These are phyloP conservation scores for Nannochloris sp. DNA, from an alignment of 139 green algal genomes.

Conservation along the genomic window DNA sequence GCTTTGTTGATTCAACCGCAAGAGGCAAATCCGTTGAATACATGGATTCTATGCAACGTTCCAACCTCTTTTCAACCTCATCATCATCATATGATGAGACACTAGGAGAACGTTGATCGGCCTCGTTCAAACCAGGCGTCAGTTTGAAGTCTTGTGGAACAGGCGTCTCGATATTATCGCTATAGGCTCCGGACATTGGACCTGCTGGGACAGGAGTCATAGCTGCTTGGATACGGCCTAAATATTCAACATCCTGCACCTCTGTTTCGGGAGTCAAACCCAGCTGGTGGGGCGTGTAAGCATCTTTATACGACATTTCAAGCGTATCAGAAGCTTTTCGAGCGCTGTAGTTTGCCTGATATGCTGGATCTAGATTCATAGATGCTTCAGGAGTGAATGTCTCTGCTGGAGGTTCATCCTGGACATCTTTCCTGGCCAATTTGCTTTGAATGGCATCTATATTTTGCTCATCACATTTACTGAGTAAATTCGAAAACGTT, in stretches of 20 bases:
- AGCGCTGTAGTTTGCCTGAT: too few species aligned
- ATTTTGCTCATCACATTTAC: not conserved
- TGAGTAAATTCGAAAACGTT: not conserved
- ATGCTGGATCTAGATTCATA: too few species aligned
- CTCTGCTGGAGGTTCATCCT: too few species aligned
- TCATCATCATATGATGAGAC: slow-evolving; percentile 7
- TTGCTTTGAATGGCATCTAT: slow-evolving; percentile 21
- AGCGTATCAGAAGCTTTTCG: not conserved
- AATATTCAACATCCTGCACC: not conserved
- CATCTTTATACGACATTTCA: slow-evolving; percentile 9
- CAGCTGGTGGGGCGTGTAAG: slow-evolving; percentile 25
- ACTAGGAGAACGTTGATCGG: not conserved
- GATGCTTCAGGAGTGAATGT: too few species aligned
- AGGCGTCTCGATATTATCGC: not conserved
- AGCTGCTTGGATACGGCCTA: not conserved
- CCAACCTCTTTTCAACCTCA: slow-evolving; percentile 17
- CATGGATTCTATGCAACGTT: slow-evolving; percentile 8
- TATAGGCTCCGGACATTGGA: not conserved
- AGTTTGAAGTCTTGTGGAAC: not conserved
- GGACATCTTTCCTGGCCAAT: too few species aligned
- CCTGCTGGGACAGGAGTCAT: not conserved
- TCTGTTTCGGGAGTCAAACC: slow-evolving; percentile 13
- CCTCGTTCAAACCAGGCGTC: not conserved
- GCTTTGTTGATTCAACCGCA: slow-evolving; percentile 71
- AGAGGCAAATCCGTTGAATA: slow-evolving; percentile 21